phyloP scores from a whole-genome alignment of 305 asterid species.

The Galium porrigens region DNA sequence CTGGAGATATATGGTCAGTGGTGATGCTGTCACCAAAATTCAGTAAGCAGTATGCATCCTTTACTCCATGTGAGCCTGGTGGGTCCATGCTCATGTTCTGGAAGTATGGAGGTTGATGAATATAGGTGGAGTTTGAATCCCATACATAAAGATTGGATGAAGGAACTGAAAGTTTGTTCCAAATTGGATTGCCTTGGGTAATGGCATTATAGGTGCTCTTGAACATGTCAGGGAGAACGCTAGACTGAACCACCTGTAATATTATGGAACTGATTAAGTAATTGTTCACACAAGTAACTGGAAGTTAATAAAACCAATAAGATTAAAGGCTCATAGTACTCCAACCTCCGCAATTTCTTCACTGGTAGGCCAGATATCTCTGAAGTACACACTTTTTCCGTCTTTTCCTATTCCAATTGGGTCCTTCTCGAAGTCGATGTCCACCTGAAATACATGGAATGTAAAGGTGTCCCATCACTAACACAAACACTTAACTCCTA shows the following conservation, averaged over 20 bases:
- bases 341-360: slow-evolving; percentile 76
- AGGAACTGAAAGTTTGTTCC: slow-evolving; percentile 69
- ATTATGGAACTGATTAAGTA: slow-evolving; percentile 6
- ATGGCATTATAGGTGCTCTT: slow-evolving; percentile 77
- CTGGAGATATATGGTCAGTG: slow-evolving; percentile 90
- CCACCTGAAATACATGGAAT: slow-evolving; percentile 40
- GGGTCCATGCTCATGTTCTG: slow-evolving; percentile 67
- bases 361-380: slow-evolving; percentile 72
- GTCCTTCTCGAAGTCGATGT: slow-evolving; percentile 75
- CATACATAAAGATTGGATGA: slow-evolving; percentile 60
- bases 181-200: slow-evolving; percentile 62
- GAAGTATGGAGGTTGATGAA: slow-evolving; percentile 91
- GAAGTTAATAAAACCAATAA: neutral
- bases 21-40: slow-evolving; percentile 88
- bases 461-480: neutral
- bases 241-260: slow-evolving; percentile 70
- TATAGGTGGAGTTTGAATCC: slow-evolving; percentile 67
- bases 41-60: slow-evolving; percentile 72
- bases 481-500: neutral
- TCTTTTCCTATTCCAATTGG: slow-evolving; percentile 78
- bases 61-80: slow-evolving; percentile 65
- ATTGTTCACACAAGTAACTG: neutral
- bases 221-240: slow-evolving; percentile 87
- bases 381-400: slow-evolving; percentile 59
- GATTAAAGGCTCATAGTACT: neutral